Percentiles rank a stretch among this genome's conserved stretches.
phyloP scores from a whole-genome alignment of 2,329 filamentous ascomycete genomes.

The Grosmannia huntii region DNA sequence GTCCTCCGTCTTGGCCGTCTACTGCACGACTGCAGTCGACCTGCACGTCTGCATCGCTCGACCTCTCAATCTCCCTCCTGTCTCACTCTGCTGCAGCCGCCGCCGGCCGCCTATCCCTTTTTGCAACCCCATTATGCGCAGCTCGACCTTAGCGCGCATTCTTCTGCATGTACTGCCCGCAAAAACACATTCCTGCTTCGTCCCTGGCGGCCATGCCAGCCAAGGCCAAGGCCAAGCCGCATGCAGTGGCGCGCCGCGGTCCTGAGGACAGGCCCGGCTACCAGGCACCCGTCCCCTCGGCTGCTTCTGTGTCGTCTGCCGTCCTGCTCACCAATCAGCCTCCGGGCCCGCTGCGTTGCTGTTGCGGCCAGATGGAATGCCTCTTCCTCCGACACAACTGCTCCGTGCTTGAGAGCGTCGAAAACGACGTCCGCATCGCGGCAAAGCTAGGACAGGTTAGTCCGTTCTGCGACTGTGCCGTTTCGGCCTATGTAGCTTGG shows the following conservation, averaged over 20 bases:
- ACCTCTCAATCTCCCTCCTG: background rate
- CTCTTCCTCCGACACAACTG: slow-evolving; percentile 71
- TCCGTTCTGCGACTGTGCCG: background rate
- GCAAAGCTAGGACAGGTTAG: slow-evolving; percentile 86
- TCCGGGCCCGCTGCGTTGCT: slow-evolving; percentile 47
- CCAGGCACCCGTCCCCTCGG: background rate
- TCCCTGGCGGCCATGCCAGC: background rate
- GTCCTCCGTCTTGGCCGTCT: background rate
- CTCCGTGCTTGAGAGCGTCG: slow-evolving; percentile 63
- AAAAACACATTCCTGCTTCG: background rate
- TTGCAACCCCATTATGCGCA: background rate
- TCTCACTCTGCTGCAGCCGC: background rate
- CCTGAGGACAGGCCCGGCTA: background rate
- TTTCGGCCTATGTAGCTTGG: slow-evolving; percentile 7
- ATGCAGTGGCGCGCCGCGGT: background rate
- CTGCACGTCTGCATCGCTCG: background rate
- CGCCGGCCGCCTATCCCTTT: background rate
- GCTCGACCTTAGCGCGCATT: background rate
- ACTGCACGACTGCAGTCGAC: background rate
- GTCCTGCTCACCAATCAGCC: slow-evolving; percentile 12
- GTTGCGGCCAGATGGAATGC: slow-evolving; percentile 73
- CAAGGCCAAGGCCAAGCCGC: background rate
- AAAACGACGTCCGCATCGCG: slow-evolving; percentile 77
- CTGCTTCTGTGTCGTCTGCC: too few species aligned
- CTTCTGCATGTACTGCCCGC: background rate